A percentile compares a stretch with the other conserved stretches of the same genome.
Conservation (phyloP, 768 basidiomycete species). For the Mrakia frigida region DNA sequence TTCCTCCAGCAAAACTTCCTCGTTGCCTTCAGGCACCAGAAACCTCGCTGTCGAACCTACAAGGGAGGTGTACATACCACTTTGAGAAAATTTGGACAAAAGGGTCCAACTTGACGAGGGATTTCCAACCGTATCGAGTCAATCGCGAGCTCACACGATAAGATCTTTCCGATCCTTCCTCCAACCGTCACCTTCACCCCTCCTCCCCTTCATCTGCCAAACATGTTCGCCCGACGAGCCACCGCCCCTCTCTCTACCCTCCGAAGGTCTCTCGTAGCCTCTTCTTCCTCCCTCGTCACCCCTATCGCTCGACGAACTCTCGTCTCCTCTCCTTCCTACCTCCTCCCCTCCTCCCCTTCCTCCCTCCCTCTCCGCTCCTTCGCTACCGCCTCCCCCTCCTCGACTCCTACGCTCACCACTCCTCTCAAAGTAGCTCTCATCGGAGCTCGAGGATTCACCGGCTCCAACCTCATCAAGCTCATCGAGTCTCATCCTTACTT, state of each 20-base stretch:
- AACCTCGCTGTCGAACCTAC: too few species aligned
- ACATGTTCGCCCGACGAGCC: slow-evolving; percentile 2
- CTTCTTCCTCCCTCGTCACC: slow-evolving; percentile 43
- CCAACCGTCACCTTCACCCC: neutral
- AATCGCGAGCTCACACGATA: neutral
- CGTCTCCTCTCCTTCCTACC: neutral
- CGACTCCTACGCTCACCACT: slow-evolving; percentile 55
- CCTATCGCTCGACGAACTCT: neutral
- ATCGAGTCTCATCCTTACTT: slow-evolving; percentile 83
- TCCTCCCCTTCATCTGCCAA: neutral
- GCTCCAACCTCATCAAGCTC: slow-evolving; percentile 82
- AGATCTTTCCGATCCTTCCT: neutral
- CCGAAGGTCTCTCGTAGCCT: slow-evolving; percentile 33
- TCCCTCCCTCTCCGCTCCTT: slow-evolving; percentile 3
- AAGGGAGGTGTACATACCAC: too few species aligned
- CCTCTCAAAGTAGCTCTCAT: slow-evolving; percentile 90
- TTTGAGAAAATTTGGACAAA: neutral
- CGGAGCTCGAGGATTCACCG: slow-evolving; percentile 93
- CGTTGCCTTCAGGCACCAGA: too few species aligned
- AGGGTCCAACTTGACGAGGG: neutral
- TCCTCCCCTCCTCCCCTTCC: neutral
- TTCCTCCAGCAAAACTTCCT: too few species aligned
- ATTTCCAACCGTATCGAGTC: neutral
- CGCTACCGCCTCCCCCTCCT: slow-evolving; percentile 34
- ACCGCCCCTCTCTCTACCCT: neutral